phyloP scores from a whole-genome alignment of 2,329 filamentous ascomycete species.

The Penicillium concentricum region DNA sequence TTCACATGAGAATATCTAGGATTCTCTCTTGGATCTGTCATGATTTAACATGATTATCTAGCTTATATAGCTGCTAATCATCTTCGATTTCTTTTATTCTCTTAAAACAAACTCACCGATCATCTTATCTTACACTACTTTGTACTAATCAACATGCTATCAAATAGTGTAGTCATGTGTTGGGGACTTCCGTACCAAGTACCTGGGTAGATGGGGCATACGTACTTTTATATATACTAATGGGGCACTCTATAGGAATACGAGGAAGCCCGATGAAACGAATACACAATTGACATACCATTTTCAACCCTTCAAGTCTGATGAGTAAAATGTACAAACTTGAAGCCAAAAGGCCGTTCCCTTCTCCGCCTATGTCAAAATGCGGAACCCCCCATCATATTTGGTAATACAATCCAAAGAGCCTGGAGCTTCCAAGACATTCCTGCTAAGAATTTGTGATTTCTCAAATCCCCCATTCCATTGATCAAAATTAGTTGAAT shows the following conservation, averaged over 20 bases:
- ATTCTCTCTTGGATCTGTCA: background rate
- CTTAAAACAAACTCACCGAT: background rate
- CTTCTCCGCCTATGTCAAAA: conserved; percentile 7
- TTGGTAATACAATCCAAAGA: conserved; percentile 3
- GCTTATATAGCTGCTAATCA: accelerated
- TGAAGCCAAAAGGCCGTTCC: background rate
- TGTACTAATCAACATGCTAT: background rate
- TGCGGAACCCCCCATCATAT: conserved; percentile 4
- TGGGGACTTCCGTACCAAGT: background rate
- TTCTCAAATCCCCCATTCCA: background rate
- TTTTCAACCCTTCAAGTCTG: background rate
- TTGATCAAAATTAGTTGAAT: background rate
- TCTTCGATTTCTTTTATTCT: accelerated
- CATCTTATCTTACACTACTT: background rate
- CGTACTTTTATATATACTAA: background rate
- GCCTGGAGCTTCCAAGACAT: background rate
- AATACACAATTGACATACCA: background rate
- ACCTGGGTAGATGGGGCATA: background rate
- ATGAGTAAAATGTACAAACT: background rate
- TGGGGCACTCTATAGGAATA: background rate
- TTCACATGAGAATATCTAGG: background rate
- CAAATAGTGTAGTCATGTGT: background rate
- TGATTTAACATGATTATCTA: too few species aligned
- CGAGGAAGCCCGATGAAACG: background rate
- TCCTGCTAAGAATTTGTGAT: background rate